Evolutionary conservation across 2,329 filamentous ascomycete species (phyloP).

Genomic region (Arthrobotrys pseudoclavata): DNA sequence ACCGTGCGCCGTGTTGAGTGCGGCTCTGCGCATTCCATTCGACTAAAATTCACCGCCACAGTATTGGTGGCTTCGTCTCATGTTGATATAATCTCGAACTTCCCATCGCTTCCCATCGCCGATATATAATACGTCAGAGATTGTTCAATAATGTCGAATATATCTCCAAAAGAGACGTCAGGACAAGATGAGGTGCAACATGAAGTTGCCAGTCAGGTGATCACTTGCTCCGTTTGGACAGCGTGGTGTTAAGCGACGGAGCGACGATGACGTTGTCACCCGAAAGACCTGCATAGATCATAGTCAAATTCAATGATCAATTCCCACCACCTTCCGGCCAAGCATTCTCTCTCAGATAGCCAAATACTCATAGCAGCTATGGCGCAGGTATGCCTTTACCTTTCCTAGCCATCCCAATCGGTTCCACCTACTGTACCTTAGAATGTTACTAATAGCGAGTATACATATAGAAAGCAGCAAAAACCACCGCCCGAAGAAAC

Average conservation of each 20-base stretch:
- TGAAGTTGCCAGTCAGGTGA: conserved; percentile 29
- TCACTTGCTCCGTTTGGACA: conserved; percentile 32
- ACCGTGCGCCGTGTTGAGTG: too few relatives aligned
- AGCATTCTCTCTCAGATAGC: background rate
- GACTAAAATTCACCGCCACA: background rate
- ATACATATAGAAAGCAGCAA: conserved; percentile 63
- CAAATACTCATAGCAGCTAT: conserved; percentile 24
- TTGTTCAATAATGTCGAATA: background rate
- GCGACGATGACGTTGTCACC: conserved; percentile 37
- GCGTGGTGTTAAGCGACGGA: conserved; percentile 43
- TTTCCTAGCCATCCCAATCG: background rate
- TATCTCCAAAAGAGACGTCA: too few relatives aligned
- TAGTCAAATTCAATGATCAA: background rate
- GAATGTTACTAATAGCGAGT: too few relatives aligned
- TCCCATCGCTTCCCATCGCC: background rate
- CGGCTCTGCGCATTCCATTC: conserved; percentile 10
- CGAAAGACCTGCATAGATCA: conserved; percentile 23
- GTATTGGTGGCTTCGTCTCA: background rate
- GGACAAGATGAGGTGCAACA: conserved; percentile 1
- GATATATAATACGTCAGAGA: background rate
- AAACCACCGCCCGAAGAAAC: conserved; percentile 81
- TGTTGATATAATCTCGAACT: background rate
- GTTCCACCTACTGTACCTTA: too few relatives aligned
- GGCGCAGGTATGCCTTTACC: conserved; percentile 42
- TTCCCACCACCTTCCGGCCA: background rate